Evolutionary conservation across 1,284 basidiomycete genomes (phyloP).

Genomic region (Ceratobasidium sp.): DNA sequence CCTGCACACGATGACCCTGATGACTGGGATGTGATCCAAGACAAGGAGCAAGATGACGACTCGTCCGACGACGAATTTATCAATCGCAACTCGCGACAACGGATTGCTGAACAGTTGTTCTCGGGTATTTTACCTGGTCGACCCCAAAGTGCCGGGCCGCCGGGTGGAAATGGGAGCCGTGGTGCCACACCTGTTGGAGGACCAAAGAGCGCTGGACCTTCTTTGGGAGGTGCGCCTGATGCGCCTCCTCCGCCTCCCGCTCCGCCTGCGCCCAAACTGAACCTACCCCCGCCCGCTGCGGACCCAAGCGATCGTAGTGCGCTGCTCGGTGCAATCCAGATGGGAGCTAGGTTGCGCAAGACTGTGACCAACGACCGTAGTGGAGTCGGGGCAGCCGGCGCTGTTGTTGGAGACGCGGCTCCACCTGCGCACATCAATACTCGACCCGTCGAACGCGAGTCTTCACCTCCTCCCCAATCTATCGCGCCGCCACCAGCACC

Average conservation of each 20-base stretch:
- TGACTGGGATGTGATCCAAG: constrained; percentile 80
- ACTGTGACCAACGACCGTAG: constrained; percentile 87
- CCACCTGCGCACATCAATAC: constrained; percentile 76
- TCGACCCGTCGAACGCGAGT: constrained; percentile 52
- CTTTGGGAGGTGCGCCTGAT: constrained; percentile 25
- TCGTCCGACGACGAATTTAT: constrained; percentile 83
- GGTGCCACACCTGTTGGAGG: constrained; percentile 39
- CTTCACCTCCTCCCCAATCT: constrained; percentile 51
- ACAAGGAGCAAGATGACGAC: constrained; percentile 69
- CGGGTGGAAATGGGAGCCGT: constrained; percentile 35
- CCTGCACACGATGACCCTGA: constrained; percentile 63
- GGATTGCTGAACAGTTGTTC: constrained; percentile 77
- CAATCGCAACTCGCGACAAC: constrained; percentile 69
- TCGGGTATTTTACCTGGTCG: constrained; percentile 67
- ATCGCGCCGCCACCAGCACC: constrained; percentile 28
- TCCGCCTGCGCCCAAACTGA: constrained; percentile 52
- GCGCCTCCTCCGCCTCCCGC: constrained; percentile 51
- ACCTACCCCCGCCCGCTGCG: constrained; percentile 47
- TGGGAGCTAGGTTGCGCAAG: constrained; percentile 78
- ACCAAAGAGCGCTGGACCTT: constrained; percentile 44
- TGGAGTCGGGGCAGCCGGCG: constrained; percentile 70
- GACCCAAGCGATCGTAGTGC: constrained; percentile 67
- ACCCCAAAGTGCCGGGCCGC: constrained; percentile 37
- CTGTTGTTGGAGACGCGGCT: constrained; percentile 73
- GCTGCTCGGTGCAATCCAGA: constrained; percentile 82